Base-by-base conservation (phyloP, 192 early-diverging fungal genomes). In the Endogone sp. region DNA sequence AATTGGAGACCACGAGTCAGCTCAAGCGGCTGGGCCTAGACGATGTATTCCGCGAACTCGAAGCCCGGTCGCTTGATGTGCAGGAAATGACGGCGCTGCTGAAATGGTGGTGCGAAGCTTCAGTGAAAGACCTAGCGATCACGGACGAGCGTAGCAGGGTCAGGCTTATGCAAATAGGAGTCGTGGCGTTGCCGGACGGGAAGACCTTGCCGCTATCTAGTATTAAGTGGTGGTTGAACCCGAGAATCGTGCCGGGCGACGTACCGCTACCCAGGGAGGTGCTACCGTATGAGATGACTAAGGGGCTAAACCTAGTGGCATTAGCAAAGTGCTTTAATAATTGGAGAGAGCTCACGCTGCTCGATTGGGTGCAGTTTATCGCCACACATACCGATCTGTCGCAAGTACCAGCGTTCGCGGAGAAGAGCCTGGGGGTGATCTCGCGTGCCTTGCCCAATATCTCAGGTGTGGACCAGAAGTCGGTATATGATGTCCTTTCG, bases 81-180 rank as follows among this genome's bases (percentile, higher is more conserved):
- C 63, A 68, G 2, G 92, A 96, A 71, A 84, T 88, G 74, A 72
- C 88, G 0, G 83, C 83, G 0, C 79, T 92, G 57, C 71, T 96
- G 69, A 82, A 84, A 67, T 96, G 94, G 94, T 94, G 88, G 90
- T 79, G 90, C 13, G 74, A 72, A 21, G 87, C 80, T 68, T 68
- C 71, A 4, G 67, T 68, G 20, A 68, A 60, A 11, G 66, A 81
- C 26, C 60, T 13, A 2, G 65, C 71, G 2, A 71, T 85, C 24
- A 70, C 81, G 3, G 54, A 68, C 3, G n/a, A 64, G 2, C 79
- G 61, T 27, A 69, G 29, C 69, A 20, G 64, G 28, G 60, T 71
- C 60, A 61, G 73, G 27, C 80, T 92, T 44, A 69, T 88, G 44
- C 74, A 79, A 24, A 59, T 79, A 21, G 82, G 84, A 0, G 61